phyloP scores from a whole-genome alignment of 371 early-diverging fungal genomes.

The Fennellomyces sp. region DNA sequence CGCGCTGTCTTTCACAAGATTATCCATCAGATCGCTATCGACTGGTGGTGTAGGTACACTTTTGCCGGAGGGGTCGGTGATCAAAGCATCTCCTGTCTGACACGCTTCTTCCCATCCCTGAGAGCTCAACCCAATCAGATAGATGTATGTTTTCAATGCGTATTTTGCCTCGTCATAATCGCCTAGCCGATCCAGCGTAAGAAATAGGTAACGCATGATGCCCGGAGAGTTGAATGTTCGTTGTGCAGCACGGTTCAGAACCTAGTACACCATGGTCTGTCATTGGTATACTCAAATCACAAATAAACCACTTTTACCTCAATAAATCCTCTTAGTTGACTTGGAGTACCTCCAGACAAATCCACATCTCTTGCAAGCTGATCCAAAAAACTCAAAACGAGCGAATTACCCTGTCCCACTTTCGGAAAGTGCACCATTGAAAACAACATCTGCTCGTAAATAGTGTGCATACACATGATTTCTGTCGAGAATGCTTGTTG shows the following conservation, averaged over 20 bases:
- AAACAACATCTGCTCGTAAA: constrained; percentile 66
- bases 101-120: constrained; percentile 34
- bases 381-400: constrained; percentile 65
- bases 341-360: constrained; percentile 42
- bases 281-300: not conserved
- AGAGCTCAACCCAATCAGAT: constrained; percentile 50
- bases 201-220: constrained; percentile 67
- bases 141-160: constrained; percentile 65
- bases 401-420: constrained; percentile 61
- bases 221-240: constrained; percentile 77
- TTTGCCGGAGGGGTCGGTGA: constrained; percentile 10
- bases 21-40: constrained; percentile 9
- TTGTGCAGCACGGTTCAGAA: constrained; percentile 66
- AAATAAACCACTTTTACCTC: constrained; percentile 27
- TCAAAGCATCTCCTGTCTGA: constrained; percentile 30
- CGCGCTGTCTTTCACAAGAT: constrained; percentile 10
- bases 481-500: constrained; percentile 45
- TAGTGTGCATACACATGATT: constrained; percentile 55
- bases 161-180: constrained; percentile 78
- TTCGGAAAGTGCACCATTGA: constrained; percentile 60
- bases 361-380: constrained; percentile 65
- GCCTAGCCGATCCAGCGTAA: constrained; percentile 62
- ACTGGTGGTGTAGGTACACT: constrained; percentile 5
- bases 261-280: constrained; percentile 23
- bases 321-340: constrained; percentile 47